phyloP scores from a whole-genome alignment of 2,329 filamentous ascomycete species.

The Colletotrichum gloeosporioides region DNA sequence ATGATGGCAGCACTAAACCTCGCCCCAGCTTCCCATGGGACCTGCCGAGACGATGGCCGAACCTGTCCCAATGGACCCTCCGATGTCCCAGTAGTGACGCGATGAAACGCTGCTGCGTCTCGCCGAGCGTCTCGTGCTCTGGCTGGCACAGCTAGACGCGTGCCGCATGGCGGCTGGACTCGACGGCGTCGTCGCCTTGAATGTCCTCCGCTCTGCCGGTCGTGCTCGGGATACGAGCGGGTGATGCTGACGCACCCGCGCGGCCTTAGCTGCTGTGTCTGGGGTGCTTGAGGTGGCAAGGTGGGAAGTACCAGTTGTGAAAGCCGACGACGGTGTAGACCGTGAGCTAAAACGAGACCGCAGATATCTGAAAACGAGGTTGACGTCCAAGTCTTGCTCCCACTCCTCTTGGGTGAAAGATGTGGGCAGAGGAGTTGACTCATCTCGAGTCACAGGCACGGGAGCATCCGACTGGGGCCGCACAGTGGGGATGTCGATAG shows the following conservation, averaged over 20 bases:
- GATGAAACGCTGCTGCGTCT: constrained; percentile 73
- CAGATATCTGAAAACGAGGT: constrained; percentile 89
- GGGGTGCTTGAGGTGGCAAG: constrained; percentile 58
- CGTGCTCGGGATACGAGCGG: constrained; percentile 74
- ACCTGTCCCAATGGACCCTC: constrained; percentile 78
- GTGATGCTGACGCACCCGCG: constrained; percentile 87
- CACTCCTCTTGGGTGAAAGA: constrained; percentile 79
- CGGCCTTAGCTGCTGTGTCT: constrained; percentile 77
- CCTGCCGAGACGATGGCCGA: constrained; percentile 71
- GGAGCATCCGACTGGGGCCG: constrained; percentile 23
- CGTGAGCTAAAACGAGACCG: constrained; percentile 73
- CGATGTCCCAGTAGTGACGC: constrained; percentile 92
- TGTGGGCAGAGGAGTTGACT: constrained; percentile 16
- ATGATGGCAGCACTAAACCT: constrained; percentile 53
- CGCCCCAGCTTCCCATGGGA: constrained; percentile 79
- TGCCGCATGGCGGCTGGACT: constrained; percentile 55
- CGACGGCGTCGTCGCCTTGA: constrained; percentile 58
- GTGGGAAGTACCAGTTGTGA: constrained; percentile 50
- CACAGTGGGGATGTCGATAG: constrained; percentile 41
- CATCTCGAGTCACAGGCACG: constrained; percentile 1
- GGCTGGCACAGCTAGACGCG: constrained; percentile 79
- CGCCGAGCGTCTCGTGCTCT: constrained; percentile 79
- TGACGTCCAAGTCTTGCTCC: constrained; percentile 91
- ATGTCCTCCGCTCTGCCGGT: constrained; percentile 58
- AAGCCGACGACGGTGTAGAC: constrained; percentile 43